A percentile compares a stretch with the other conserved stretches of the same genome.
Conservation (phyloP, 1,139 yeast genomes). For the Spathaspora sp. region DNA sequence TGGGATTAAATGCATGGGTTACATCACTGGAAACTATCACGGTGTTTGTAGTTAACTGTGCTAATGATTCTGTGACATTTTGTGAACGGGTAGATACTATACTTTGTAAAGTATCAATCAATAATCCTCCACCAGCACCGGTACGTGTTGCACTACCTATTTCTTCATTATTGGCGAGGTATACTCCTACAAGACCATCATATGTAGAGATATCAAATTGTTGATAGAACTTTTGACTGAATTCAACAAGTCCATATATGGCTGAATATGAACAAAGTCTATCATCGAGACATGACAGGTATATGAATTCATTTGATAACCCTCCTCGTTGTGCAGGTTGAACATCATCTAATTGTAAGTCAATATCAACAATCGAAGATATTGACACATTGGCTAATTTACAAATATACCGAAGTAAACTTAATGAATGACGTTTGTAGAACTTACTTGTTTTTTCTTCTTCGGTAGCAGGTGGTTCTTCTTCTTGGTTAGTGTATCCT, state of each 20-base stretch:
- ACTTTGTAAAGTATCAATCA: slow-evolving; percentile 12
- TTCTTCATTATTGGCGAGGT: slow-evolving; percentile 62
- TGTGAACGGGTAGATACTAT: slow-evolving; percentile 7
- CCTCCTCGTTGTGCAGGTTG: slow-evolving; percentile 66
- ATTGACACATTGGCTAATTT: slow-evolving; percentile 46
- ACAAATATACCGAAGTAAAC: slow-evolving; percentile 56
- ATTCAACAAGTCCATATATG: slow-evolving; percentile 49
- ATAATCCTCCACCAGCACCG: slow-evolving; percentile 58
- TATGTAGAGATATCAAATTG: slow-evolving; percentile 22
- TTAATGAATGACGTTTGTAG: slow-evolving; percentile 57
- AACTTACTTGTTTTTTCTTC: slow-evolving; percentile 65
- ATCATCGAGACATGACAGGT: slow-evolving; percentile 68
- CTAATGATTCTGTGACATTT: slow-evolving; percentile 19
- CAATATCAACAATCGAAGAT: slow-evolving; percentile 56
- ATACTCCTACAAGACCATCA: slow-evolving; percentile 48
- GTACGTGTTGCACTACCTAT: slow-evolving; percentile 60
- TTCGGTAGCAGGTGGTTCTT: slow-evolving; percentile 44
- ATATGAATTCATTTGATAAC: slow-evolving; percentile 56
- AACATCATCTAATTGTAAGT: slow-evolving; percentile 63
- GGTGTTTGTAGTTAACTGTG: slow-evolving; percentile 46
- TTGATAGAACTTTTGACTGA: slow-evolving; percentile 17
- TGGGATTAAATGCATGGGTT: slow-evolving; percentile 63
- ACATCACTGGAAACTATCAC: slow-evolving; percentile 67
- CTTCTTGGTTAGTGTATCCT: slow-evolving; percentile 38
- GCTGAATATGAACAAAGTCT: slow-evolving; percentile 65